Percentiles rank a stretch among this genome's conserved stretches.
These are phyloP conservation scores for Linnemannia zychae DNA, from an alignment of 192 early-diverging fungal species.

Conservation along the genomic window DNA sequence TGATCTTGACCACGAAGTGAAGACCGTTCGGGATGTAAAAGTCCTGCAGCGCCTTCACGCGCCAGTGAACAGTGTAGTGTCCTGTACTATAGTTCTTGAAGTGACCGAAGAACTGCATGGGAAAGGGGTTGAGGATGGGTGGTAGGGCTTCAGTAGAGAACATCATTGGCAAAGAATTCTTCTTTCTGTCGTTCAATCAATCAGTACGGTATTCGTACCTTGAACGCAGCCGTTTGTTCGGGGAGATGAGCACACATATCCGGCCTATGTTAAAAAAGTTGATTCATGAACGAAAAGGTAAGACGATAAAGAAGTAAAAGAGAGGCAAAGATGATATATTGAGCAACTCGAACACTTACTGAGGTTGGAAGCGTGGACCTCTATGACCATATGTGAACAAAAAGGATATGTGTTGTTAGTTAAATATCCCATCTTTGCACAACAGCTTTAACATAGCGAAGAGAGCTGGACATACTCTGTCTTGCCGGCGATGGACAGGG, in stretches of 20 bases:
- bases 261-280: conserved; percentile 9
- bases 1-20: conserved; percentile 36
- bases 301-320: not conserved
- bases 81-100: conserved; percentile 36
- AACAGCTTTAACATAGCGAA: not conserved
- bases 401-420: not conserved
- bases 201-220: not conserved
- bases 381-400: not conserved
- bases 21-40: conserved; percentile 42
- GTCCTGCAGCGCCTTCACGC: conserved; percentile 28
- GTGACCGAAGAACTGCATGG: conserved; percentile 19
- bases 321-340: too few species aligned
- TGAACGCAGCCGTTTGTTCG: conserved; percentile 29
- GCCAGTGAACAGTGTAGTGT: conserved; percentile 34
- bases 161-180: not conserved
- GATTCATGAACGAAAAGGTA: not conserved
- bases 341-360: conserved; percentile 12
- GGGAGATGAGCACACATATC: conserved; percentile 27
- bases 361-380: conserved; percentile 26
- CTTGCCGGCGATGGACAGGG: conserved; percentile 1
- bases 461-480: not conserved
- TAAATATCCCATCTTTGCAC: not conserved
- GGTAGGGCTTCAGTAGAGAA: not conserved
- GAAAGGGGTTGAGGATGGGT: not conserved
- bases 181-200: not conserved